Base-by-base conservation (phyloP, 2,329 filamentous ascomycete species). In the Fusarium sp. region DNA sequence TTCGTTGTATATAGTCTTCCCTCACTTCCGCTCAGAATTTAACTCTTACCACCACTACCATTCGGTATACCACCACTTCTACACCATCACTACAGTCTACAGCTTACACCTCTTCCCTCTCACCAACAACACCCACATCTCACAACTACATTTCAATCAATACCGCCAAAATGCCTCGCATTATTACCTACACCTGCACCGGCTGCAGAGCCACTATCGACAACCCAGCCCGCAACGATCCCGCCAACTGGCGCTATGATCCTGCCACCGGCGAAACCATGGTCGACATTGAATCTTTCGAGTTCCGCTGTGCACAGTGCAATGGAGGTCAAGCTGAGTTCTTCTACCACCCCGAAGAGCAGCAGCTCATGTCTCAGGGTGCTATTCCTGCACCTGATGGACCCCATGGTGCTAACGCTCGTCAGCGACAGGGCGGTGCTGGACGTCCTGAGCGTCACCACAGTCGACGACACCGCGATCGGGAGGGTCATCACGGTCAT, bases 81-180 rank as follows among this genome's bases (percentile, higher is more conserved):
- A 37, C 34, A 37, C 4, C 34, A 37, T 37, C 18, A 37, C 18
- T 37, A 12, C 29, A 30, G 29, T 30, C 29, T 30, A 30, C 10
- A n/a, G 9, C 1, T 1, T n/a, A 37, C 9, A 37, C 3, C 5
- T n/a, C 9, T n/a, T 37, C 7, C 0, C 5, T 37, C 10, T 11
- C 5, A n/a, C 18, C 34, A n/a, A 37, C 3, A n/a, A 11, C 3
- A 18, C 14, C 16, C 9, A 34, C 4, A 18, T 11, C 16, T 34
- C 16, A 18, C 30, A 9, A 29, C 32, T 18, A 37, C 34, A n/a
- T 12, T 18, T 7, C 5, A 7, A 13, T 0, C 18, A n/a, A 37
- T 3, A 11, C 18, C 3, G 18, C 3, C 3, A 37, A 37, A 12
- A 37, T 37, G 34, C 34, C 34, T 12, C 10, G 34, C 10, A 37